Conservation (phyloP, 1,284 basidiomycete genomes). For the Tilletia caries region DNA sequence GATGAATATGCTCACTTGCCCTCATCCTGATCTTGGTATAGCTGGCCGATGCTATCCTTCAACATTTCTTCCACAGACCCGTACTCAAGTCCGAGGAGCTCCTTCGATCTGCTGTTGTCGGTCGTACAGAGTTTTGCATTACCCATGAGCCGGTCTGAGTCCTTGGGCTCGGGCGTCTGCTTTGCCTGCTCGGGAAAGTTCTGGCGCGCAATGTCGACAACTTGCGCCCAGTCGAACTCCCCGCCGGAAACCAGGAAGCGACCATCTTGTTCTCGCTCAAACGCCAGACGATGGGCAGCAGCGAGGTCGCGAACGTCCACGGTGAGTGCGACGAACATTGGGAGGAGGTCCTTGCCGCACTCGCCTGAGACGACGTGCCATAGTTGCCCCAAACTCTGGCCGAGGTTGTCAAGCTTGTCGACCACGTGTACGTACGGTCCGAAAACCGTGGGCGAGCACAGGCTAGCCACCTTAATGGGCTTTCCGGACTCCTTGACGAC, state of each 20-base stretch:
- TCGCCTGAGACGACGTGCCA: background rate
- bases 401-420: background rate
- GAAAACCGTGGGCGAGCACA: slow-evolving; percentile 42
- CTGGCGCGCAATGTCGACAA: slow-evolving; percentile 35
- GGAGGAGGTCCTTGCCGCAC: background rate
- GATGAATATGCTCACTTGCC: no score
- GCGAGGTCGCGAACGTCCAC: slow-evolving; percentile 20
- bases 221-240: slow-evolving; percentile 28
- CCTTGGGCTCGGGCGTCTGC: slow-evolving; percentile 35
- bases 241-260: slow-evolving; percentile 56
- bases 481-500: slow-evolving; percentile 27
- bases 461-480: slow-evolving; percentile 30
- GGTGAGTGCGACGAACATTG: background rate
- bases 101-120: no score
- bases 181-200: slow-evolving; percentile 33
- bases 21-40: no score
- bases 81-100: no score
- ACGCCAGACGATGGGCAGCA: slow-evolving; percentile 59
- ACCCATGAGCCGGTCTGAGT: slow-evolving; percentile 28
- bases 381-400: background rate
- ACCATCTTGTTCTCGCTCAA: slow-evolving; percentile 63
- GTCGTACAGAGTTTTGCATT: slow-evolving; percentile 38
- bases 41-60: no score
- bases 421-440: background rate
- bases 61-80: no score